Evolutionary conservation across 805 yeast species (phyloP), one percentile per base, ranked within the genome.

Genomic region (Monosporozyma aerobia): DNA sequence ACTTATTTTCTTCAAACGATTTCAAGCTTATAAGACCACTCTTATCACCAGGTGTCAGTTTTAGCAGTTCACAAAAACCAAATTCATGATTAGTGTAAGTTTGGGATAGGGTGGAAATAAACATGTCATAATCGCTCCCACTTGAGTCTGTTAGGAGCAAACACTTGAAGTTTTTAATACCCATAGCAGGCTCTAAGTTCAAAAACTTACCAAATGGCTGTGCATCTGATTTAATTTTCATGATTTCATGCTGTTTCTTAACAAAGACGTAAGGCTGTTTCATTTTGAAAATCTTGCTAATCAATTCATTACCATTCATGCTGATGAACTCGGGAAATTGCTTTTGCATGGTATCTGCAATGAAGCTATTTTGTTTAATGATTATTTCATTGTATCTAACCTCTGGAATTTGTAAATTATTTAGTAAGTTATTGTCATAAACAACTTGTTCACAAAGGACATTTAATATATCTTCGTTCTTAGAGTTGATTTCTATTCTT

Each of bases 181-280:
- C 76, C 25, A 65, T 63, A 7, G 77, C 59, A 0, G 92, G 87
- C 45, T 76, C 75, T 49, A 85, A 73, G 53, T 79, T 77, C 58
- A 86, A 62, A 74, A 68, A 58, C 73, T 80, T 90, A 84, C 83
- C 59, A 77, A 77, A 54, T 68, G 65, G 16, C 77, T 64, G 48
- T 78, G 80, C 33, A 74, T 70, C 58, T 75, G 74, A 62, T 75
- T 80, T 44, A 77, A 71, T 35, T 72, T 76, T 53, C 73, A 69
- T 30, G 63, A 71, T 49, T 37, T 63, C 67, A 44, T 65, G 65
- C 45, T 62, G 63, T 47, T 66, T 65, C 48, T 62, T 68, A 1
- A 62, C 64, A 50, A 54, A 62, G 3, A 68, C 64, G 16, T 62
- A 59, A 2, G 71, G 70, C 49, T 61, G 59, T 37, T 56, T 59